These are phyloP conservation scores for Rusavskia elegans DNA, from an alignment of 495 filamentous ascomycete species.

Conservation along the genomic window DNA sequence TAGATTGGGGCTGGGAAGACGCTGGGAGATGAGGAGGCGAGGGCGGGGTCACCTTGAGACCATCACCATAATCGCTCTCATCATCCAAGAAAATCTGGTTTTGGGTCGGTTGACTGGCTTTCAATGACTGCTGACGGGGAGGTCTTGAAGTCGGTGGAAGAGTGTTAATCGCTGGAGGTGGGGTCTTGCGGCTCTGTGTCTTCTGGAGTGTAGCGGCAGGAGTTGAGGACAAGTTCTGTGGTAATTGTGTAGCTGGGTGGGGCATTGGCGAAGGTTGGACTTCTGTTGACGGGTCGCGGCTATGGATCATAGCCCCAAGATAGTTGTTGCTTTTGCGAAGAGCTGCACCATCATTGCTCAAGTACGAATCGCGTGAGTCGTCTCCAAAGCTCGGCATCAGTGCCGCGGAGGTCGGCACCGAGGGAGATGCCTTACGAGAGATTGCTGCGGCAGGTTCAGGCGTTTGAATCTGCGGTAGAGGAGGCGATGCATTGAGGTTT, in stretches of 20 bases:
- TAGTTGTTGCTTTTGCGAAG: slow-evolving; percentile 28
- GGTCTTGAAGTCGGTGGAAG: slow-evolving; percentile 10
- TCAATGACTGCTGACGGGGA: slow-evolving; percentile 17
- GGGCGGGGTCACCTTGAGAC: slow-evolving; percentile 33
- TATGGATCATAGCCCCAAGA: slow-evolving; percentile 26
- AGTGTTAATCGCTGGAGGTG: slow-evolving; percentile 5
- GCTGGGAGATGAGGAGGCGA: slow-evolving; percentile 10
- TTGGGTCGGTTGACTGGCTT: slow-evolving; percentile 14
- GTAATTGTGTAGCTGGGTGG: slow-evolving; percentile 8
- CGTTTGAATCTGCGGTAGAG: slow-evolving; percentile 6
- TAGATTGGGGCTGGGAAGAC: neutral
- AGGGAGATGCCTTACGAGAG: slow-evolving; percentile 9
- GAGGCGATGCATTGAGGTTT: slow-evolving; percentile 5
- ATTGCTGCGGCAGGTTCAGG: slow-evolving; percentile 9
- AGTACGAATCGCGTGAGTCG: slow-evolving; percentile 19
- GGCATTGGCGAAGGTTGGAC: slow-evolving; percentile 3
- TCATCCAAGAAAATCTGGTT: slow-evolving; percentile 33
- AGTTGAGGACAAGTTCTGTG: slow-evolving; percentile 6
- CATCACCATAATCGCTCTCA: slow-evolving; percentile 47
- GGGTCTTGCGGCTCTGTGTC: slow-evolving; percentile 6
- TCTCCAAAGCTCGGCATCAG: slow-evolving; percentile 14
- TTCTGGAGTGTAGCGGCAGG: slow-evolving; percentile 13
- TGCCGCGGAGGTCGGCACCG: slow-evolving; percentile 4
- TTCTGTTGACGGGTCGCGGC: slow-evolving; percentile 16
- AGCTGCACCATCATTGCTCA: slow-evolving; percentile 16